Base-by-base conservation (phyloP, 2,329 filamentous ascomycete genomes). In the Arthroderma sp. region DNA sequence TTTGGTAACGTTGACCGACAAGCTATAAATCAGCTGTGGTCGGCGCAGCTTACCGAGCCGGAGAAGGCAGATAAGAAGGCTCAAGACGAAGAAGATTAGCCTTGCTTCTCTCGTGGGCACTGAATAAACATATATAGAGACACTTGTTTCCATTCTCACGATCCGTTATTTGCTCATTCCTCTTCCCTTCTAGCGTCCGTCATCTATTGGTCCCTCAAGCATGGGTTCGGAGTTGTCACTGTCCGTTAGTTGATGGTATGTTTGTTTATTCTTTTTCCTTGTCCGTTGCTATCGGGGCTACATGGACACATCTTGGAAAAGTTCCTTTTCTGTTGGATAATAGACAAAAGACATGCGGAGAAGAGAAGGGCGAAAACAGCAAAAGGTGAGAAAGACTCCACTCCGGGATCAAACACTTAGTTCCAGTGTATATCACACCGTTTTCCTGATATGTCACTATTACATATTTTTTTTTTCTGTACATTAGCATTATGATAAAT, bases 1-100 rank as follows among this genome's bases (percentile, higher is more conserved):
- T 98, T 98, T 77, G 84, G 88, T 38, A 77, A 86, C 62, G 73
- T 97, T 17, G 87, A 96, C 73, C 78, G 76, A 60, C 79, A 85
- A 43, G 74, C 81, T 60, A 89, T 86, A 61, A 93, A 87, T 71
- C 81, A 78, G 38, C 62, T 83, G 62, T 93, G 88, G 83, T 85
- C 85, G 63, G 76, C 81, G 65, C 76, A 82, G 63, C 69, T 87
- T 56, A 69, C 74, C 63, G 77, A 73, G n/a, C 75, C 79, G 31
- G 74, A 59, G 52, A 59, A 57, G 19, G 11, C 41, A 19, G 41
- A 44, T 11, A 59, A 57, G 28, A 56, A 28, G 44, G 15, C 25
- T 5, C 44, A n/a, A 31, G 25, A 51, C 1, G 44, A 51, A 9
- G 44, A 56, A 15, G 57, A 57, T 13, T 31, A 35, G n/a, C n/a